Conservation (phyloP, 75 land plant genomes). For the Ceratopteris richardii region DNA sequence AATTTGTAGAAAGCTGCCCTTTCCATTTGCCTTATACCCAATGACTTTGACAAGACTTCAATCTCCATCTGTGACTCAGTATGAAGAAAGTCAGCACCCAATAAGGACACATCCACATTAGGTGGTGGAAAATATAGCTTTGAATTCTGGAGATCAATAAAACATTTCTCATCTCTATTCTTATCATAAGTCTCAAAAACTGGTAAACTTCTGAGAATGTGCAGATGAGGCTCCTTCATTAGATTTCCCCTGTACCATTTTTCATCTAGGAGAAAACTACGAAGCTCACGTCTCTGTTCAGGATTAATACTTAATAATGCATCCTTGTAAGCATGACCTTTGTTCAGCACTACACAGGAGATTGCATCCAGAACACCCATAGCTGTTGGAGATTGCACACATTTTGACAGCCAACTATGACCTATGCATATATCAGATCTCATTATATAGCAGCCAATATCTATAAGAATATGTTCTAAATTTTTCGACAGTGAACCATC, state of each 20-base stretch:
- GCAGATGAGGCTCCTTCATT: constrained; percentile 35
- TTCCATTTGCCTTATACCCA: constrained; percentile 46
- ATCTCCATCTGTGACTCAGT: constrained; percentile 36
- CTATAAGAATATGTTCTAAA: constrained; percentile 39
- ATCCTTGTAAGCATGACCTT: constrained; percentile 8
- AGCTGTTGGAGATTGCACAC: constrained; percentile 47
- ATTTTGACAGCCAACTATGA: constrained; percentile 48
- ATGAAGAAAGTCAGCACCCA: constrained; percentile 54
- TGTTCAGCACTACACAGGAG: constrained; percentile 31
- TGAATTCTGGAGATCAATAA: constrained; percentile 41
- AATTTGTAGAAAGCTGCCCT: constrained; percentile 52
- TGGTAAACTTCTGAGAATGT: constrained; percentile 51
- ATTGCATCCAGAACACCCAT: constrained; percentile 64
- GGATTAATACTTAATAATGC: constrained; percentile 24
- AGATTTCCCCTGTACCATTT: constrained; percentile 54
- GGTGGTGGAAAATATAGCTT: constrained; percentile 54
- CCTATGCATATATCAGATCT: constrained; percentile 36
- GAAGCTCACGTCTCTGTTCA: constrained; percentile 56
- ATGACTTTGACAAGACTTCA: constrained; percentile 48
- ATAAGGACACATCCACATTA: constrained; percentile 35
- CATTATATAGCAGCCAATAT: constrained; percentile 68
- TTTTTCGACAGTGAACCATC: constrained; percentile 30
- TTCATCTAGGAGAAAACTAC: constrained; percentile 55
- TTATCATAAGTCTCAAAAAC: constrained; percentile 54
- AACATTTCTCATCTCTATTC: neutral